Percentiles rank a stretch among this genome's conserved stretches.
Conservation (phyloP, 2,329 filamentous ascomycete genomes). For the Colletotrichum karsti region DNA sequence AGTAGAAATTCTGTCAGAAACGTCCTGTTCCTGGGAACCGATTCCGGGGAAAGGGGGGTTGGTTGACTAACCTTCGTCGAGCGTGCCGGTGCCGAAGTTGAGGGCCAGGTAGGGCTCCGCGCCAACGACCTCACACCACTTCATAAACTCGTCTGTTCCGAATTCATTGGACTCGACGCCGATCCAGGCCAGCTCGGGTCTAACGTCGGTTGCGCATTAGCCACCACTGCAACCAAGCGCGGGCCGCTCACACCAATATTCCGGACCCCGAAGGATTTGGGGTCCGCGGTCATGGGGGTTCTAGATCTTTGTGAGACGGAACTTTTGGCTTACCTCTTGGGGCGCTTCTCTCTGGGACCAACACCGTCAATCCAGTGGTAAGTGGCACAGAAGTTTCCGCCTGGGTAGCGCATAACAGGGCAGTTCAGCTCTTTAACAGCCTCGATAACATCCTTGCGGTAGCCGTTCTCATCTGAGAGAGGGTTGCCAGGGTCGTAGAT, state of each 20-base stretch:
- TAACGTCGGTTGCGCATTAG: slow-evolving; percentile 33
- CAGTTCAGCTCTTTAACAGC: slow-evolving; percentile 78
- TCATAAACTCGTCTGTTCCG: slow-evolving; percentile 87
- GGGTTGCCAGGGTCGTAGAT: slow-evolving; percentile 82
- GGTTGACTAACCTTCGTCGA: slow-evolving; percentile 41
- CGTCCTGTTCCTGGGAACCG: neutral
- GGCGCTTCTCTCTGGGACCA: slow-evolving; percentile 75
- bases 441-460: slow-evolving; percentile 80
- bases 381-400: slow-evolving; percentile 85
- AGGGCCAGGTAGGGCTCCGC: slow-evolving; percentile 83
- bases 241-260: neutral
- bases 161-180: slow-evolving; percentile 81
- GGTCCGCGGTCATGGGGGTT: neutral
- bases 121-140: slow-evolving; percentile 77
- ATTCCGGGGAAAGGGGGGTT: neutral
- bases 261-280: neutral
- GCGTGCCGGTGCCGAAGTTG: slow-evolving; percentile 81
- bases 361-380: slow-evolving; percentile 89
- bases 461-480: slow-evolving; percentile 78
- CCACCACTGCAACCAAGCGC: neutral
- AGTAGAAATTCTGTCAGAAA: neutral
- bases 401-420: slow-evolving; percentile 82
- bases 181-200: slow-evolving; percentile 82
- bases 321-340: slow-evolving; percentile 44
- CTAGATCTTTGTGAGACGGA: neutral